Evolutionary conservation across 164 flowering plant genomes (phyloP).

Genomic region (Nelumbo lutea): DNA sequence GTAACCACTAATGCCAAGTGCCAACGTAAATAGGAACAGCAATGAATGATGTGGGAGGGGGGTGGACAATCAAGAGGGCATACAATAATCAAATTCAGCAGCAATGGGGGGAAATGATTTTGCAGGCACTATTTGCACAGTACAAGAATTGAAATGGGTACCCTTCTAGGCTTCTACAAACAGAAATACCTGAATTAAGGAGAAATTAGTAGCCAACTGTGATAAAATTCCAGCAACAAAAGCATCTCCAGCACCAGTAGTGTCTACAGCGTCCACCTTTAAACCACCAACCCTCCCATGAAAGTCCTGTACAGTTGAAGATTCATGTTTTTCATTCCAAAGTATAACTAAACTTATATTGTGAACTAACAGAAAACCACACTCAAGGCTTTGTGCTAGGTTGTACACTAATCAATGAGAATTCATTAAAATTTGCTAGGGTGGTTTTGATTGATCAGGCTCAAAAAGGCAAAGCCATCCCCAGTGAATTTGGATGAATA

Average conservation of each 20-base stretch:
- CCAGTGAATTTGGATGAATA: too few relatives aligned
- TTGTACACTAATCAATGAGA: too few relatives aligned
- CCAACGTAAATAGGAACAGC: too few relatives aligned
- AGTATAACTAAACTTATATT: too few relatives aligned
- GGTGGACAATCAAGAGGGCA: too few relatives aligned
- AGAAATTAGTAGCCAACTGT: conserved; percentile 61
- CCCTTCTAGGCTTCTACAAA: not conserved
- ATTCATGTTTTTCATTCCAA: not conserved
- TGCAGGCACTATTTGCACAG: not conserved
- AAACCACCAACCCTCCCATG: conserved; percentile 73
- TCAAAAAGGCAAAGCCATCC: too few relatives aligned
- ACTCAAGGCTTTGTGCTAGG: too few relatives aligned
- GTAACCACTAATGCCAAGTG: too few relatives aligned
- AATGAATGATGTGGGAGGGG: too few relatives aligned
- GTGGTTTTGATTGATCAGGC: too few relatives aligned
- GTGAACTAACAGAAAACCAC: too few relatives aligned
- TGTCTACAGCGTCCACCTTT: conserved; percentile 81
- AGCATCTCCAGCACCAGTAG: conserved; percentile 99
- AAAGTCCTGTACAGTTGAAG: conserved; percentile 50
- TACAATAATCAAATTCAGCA: not conserved
- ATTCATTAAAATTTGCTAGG: too few relatives aligned
- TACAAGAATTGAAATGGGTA: not conserved
- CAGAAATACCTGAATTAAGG: conserved; percentile 68
- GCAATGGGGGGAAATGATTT: not conserved
- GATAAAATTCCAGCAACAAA: conserved; percentile 90